Evolutionary conservation across 2,329 filamentous ascomycete species (phyloP).

Genomic region (Dothistroma pini): DNA sequence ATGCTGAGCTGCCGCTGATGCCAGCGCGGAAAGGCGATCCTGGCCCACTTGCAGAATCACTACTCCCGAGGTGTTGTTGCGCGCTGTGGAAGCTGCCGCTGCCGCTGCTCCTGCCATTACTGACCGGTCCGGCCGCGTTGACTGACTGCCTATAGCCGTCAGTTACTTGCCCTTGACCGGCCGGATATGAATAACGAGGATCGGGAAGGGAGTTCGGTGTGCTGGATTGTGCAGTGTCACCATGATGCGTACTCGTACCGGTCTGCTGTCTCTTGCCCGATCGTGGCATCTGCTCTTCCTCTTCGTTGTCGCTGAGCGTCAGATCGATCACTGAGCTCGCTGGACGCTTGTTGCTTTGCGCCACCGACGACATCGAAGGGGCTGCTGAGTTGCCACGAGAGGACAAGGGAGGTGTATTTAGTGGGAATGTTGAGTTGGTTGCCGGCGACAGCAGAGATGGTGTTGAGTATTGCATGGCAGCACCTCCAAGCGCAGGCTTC

Average conservation of each 20-base stretch:
- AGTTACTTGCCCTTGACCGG: constrained; percentile 17
- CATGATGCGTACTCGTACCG: constrained; percentile 26
- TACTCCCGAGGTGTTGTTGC: constrained; percentile 7
- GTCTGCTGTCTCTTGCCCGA: constrained; percentile 33
- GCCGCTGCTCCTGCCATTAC: constrained; percentile 15
- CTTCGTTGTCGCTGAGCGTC: constrained; percentile 48
- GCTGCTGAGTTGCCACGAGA: constrained; percentile 42
- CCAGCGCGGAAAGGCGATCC: constrained; percentile 8
- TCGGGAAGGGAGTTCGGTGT: constrained; percentile 26
- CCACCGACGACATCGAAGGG: constrained; percentile 31
- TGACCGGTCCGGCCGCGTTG: constrained; percentile 20
- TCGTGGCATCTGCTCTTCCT: constrained; percentile 28
- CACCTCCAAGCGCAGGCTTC: constrained; percentile 37
- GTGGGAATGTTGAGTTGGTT: constrained; percentile 34
- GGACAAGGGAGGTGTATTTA: constrained; percentile 44
- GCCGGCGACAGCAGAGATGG: constrained; percentile 18
- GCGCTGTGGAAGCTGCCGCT: constrained; percentile 5
- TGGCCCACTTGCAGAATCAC: constrained; percentile 5
- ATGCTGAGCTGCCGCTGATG: constrained; percentile 4
- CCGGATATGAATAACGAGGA: constrained; percentile 18
- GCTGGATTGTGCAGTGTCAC: constrained; percentile 19
- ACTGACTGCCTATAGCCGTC: constrained; percentile 26
- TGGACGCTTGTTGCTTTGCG: constrained; percentile 41
- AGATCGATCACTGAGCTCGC: constrained; percentile 48
- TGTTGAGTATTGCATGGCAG: constrained; percentile 23